A percentile compares a stretch with the other conserved stretches of the same genome.
Evolutionary conservation across 192 early-diverging fungal genomes (phyloP).

Genomic region (Rhizophagus clarus): DNA sequence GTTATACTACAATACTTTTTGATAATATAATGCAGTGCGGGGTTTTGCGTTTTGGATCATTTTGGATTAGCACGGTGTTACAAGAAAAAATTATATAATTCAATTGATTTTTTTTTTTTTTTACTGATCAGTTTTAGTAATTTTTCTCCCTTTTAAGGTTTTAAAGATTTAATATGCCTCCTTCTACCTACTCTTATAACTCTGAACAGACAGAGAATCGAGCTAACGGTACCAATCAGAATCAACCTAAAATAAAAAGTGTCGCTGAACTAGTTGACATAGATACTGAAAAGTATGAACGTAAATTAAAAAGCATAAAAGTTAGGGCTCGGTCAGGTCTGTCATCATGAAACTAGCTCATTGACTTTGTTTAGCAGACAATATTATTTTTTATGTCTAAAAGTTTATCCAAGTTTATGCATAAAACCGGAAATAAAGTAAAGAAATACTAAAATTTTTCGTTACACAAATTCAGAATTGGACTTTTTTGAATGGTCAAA

Average conservation of each 20-base stretch:
- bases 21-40: no score
- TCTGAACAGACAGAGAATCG: neutral
- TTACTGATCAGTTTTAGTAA: neutral
- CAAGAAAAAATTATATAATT: no score
- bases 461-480: slow-evolving; percentile 50
- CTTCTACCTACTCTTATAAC: neutral
- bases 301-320: neutral
- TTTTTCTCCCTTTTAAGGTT: neutral
- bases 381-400: no score
- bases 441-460: neutral
- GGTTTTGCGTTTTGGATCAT: no score
- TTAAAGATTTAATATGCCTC: neutral
- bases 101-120: neutral
- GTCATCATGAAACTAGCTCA: neutral
- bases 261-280: neutral
- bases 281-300: neutral
- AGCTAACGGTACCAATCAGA: neutral
- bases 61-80: no score
- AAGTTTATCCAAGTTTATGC: no score
- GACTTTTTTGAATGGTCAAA: slow-evolving; percentile 65
- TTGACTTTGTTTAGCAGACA: no score
- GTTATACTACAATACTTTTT: no score
- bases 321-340: neutral
- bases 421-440: neutral
- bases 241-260: neutral